A percentile compares a stretch with the other conserved stretches of the same genome.
These are phyloP conservation scores for Fusarium virguliforme DNA, from an alignment of 2,329 filamentous ascomycete species.

Conservation along the genomic window DNA sequence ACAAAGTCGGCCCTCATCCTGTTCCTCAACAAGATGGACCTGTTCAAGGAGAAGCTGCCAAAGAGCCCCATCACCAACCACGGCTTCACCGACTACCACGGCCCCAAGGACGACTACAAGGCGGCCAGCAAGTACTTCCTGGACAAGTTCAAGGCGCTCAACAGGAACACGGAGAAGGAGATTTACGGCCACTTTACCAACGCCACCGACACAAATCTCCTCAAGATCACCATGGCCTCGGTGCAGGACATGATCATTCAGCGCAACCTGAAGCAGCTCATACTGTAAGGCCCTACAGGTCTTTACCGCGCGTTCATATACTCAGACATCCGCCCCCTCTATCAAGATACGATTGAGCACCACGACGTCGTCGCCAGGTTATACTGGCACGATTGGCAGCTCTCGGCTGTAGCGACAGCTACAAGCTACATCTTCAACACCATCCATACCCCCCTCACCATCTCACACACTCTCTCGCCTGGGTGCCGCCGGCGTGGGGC, in stretches of 20 bases:
- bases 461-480: constrained; percentile 1
- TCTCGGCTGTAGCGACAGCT: constrained; percentile 4
- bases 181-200: constrained; percentile 76
- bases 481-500: constrained; percentile 7
- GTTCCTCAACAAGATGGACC: constrained; percentile 90
- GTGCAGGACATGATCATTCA: constrained; percentile 92
- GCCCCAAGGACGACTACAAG: constrained; percentile 79
- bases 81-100: constrained; percentile 84
- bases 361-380: constrained; percentile 9
- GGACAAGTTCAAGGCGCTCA: constrained; percentile 84
- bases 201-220: constrained; percentile 78
- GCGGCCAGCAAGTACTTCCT: constrained; percentile 86
- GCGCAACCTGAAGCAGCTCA: constrained; percentile 84
- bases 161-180: constrained; percentile 76
- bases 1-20: constrained; percentile 85
- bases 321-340: constrained; percentile 10
- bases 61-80: constrained; percentile 80
- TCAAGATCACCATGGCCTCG: constrained; percentile 89
- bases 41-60: constrained; percentile 84
- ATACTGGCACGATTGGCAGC: constrained; percentile 7
- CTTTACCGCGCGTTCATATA: constrained; percentile 13
- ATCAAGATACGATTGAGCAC: constrained; percentile 22
- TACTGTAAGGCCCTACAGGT: constrained; percentile 57
- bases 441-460: constrained; percentile 6
- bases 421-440: constrained; percentile 10